phyloP scores from a whole-genome alignment of 2,329 filamentous ascomycete species.

The Chaetomiaceae sp. region DNA sequence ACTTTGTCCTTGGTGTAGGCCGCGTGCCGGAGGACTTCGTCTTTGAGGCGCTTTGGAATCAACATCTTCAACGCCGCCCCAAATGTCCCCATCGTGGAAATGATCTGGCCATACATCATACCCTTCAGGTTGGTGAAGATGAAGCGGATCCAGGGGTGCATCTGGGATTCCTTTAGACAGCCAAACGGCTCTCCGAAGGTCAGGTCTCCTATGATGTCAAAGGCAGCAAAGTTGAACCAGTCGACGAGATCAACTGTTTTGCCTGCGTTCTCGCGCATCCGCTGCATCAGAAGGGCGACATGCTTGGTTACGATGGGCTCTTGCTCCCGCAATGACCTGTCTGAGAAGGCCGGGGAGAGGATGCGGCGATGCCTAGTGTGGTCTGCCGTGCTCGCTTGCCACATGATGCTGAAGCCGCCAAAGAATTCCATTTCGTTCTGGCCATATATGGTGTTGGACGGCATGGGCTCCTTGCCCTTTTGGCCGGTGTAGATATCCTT shows the following conservation, averaged over 20 bases:
- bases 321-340: no score
- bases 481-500: no score
- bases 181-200: constrained; percentile 1
- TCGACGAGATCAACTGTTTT: not conserved
- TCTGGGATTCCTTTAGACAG: not conserved
- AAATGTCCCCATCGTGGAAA: constrained; percentile 1
- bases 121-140: not conserved
- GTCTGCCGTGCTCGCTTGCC: no score
- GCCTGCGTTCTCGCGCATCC: not conserved
- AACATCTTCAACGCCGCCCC: no score
- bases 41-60: not conserved
- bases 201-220: constrained; percentile 3
- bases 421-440: no score
- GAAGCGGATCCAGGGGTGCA: not conserved
- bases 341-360: no score
- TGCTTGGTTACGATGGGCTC: no score
- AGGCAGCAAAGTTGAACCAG: not conserved
- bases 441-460: no score
- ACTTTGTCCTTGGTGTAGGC: not conserved
- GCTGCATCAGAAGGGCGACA: constrained; percentile 3
- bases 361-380: no score
- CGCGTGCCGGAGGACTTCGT: not conserved
- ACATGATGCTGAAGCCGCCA: no score
- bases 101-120: no score
- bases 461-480: no score